Percentiles rank a stretch among this genome's conserved stretches.
These are phyloP conservation scores for Colletotrichum tamarilloi DNA, from an alignment of 2,329 filamentous ascomycete species.

Conservation along the genomic window DNA sequence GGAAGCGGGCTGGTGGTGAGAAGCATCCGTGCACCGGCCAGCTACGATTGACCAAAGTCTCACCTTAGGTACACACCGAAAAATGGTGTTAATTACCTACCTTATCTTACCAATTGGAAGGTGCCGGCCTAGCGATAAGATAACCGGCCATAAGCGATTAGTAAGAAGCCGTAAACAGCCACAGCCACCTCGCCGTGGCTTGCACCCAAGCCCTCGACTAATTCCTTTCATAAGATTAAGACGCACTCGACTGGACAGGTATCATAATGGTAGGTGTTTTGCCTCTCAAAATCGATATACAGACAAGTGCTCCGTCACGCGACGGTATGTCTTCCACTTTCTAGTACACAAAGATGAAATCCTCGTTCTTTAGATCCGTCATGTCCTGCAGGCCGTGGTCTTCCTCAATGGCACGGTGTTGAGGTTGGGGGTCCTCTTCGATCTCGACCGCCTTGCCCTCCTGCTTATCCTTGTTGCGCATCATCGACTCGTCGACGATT, in stretches of 20 bases:
- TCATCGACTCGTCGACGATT: slow-evolving; percentile 30
- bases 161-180: no score
- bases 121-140: no score
- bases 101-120: no score
- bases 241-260: no score
- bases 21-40: background rate
- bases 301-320: no score
- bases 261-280: no score
- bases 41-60: rapidly evolving
- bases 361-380: slow-evolving; percentile 69
- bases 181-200: no score
- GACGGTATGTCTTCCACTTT: background rate
- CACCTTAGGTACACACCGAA: background rate
- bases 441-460: slow-evolving; percentile 39
- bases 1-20: background rate
- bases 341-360: slow-evolving; percentile 67
- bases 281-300: no score
- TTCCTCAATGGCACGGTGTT: slow-evolving; percentile 41
- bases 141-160: no score
- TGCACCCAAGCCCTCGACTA: no score
- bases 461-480: slow-evolving; percentile 28
- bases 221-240: no score
- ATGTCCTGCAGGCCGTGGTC: slow-evolving; percentile 61
- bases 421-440: slow-evolving; percentile 35
- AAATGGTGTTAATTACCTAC: no score